phyloP scores from a whole-genome alignment of 75 land plant species.

The Pinus tabuliformis region DNA sequence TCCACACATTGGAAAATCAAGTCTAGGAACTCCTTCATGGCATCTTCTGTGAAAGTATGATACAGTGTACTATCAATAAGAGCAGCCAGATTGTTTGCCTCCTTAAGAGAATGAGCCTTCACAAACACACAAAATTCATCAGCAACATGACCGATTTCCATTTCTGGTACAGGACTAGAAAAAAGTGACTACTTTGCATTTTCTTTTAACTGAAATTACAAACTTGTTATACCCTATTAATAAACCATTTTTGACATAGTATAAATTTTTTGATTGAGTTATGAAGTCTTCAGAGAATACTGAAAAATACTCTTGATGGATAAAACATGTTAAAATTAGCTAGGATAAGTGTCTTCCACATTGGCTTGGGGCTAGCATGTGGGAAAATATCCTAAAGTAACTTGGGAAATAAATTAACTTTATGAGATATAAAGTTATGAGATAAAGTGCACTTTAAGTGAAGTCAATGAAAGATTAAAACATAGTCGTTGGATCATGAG shows the following conservation, averaged over 20 bases:
- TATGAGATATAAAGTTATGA: too few species aligned
- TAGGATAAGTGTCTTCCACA: too few species aligned
- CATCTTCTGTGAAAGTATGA: slow-evolving; percentile 12
- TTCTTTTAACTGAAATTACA: not conserved
- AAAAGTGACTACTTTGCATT: not conserved
- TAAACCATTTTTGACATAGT: not conserved
- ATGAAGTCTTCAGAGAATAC: not conserved
- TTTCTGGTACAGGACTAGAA: not conserved
- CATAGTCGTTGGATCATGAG: too few species aligned
- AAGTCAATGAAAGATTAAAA: too few species aligned
- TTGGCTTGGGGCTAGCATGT: too few species aligned
- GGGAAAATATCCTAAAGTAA: too few species aligned
- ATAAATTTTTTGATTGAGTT: not conserved
- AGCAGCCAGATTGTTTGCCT: slow-evolving; percentile 15
- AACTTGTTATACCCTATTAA: not conserved
- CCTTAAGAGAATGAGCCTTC: slow-evolving; percentile 19
- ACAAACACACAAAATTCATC: slow-evolving; percentile 1
- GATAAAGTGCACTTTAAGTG: too few species aligned
- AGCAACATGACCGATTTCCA: not conserved
- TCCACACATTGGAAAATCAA: slow-evolving; percentile 22
- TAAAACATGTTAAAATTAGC: not conserved
- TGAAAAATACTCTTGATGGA: not conserved
- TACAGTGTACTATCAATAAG: slow-evolving; percentile 20
- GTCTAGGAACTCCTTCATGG: slow-evolving; percentile 21
- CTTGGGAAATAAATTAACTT: too few species aligned